Percentiles rank a stretch among this genome's conserved stretches.
Evolutionary conservation across 148 eudicot genomes (phyloP).

Genomic region (Amaranthus hypochondriacus): DNA sequence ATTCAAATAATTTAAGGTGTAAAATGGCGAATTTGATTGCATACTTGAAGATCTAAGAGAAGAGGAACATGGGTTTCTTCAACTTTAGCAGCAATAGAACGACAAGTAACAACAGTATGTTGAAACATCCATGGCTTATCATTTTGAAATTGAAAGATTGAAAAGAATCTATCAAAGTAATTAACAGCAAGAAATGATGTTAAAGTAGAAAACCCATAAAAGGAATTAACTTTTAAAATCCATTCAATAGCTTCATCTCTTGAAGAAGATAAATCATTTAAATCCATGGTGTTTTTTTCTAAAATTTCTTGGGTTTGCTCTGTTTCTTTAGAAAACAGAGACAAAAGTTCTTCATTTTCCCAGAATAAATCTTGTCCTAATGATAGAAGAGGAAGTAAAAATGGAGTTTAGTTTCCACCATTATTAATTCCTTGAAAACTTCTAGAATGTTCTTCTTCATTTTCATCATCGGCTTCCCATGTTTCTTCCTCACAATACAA

Average conservation of each 20-base stretch:
- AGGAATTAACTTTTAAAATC: constrained; percentile 31
- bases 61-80: constrained; percentile 63
- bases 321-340: constrained; percentile 40
- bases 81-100: constrained; percentile 65
- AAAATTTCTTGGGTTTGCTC: constrained; percentile 2
- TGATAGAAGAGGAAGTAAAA: constrained; percentile 16
- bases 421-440: background rate
- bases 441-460: background rate
- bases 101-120: constrained; percentile 51
- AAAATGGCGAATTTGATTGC: constrained; percentile 1
- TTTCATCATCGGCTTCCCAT: constrained; percentile 29
- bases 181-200: constrained; percentile 51
- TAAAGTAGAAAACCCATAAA: constrained; percentile 34
- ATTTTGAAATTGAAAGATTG: constrained; percentile 28
- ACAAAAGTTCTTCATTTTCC: constrained; percentile 51
- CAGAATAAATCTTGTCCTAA: constrained; percentile 36
- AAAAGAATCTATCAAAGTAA: constrained; percentile 50
- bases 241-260: constrained; percentile 38
- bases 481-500: constrained; percentile 68
- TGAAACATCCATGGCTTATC: constrained; percentile 60
- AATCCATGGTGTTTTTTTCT: constrained; percentile 2
- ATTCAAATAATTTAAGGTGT: no score
- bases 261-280: constrained; percentile 23
- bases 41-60: constrained; percentile 56
- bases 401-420: constrained; percentile 3